Conservation (phyloP, 768 basidiomycete genomes). For the Imleria badia region DNA sequence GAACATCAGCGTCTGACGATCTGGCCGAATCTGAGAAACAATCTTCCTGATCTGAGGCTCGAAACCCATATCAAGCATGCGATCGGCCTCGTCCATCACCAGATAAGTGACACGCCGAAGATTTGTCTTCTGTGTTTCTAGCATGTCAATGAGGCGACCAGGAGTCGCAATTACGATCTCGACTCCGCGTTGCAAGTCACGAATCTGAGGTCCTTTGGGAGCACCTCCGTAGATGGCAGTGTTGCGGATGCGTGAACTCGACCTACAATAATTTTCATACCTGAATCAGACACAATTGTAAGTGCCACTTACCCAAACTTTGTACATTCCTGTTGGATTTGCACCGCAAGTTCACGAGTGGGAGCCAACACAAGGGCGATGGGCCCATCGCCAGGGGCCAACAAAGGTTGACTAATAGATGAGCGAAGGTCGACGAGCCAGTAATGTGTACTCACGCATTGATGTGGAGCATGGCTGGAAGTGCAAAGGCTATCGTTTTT, state of each 20-base stretch:
- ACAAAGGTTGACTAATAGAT: constrained; percentile 75
- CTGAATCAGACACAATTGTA: background rate
- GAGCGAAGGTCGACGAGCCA: background rate
- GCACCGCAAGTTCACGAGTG: constrained; percentile 97
- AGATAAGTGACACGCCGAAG: constrained; percentile 95
- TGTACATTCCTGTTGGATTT: constrained; percentile 98
- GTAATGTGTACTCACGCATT: constrained; percentile 72
- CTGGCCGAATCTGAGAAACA: constrained; percentile 94
- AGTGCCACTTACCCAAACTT: constrained; percentile 79
- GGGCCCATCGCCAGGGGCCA: constrained; percentile 93
- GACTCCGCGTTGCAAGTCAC: constrained; percentile 94
- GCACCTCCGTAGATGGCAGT: constrained; percentile 99
- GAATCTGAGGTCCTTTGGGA: constrained; percentile 97
- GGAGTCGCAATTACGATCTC: constrained; percentile 99
- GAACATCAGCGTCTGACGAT: constrained; percentile 99
- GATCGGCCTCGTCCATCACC: constrained; percentile 99
- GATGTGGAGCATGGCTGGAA: constrained; percentile 99
- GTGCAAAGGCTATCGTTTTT: constrained; percentile 97
- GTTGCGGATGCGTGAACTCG: constrained; percentile 95
- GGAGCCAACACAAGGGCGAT: constrained; percentile 97
- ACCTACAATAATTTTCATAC: constrained; percentile 37
- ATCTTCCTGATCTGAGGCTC: constrained; percentile 99
- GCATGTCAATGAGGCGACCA: constrained; percentile 98
- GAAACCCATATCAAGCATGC: constrained; percentile 99
- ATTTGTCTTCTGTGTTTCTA: constrained; percentile 95